phyloP scores from a whole-genome alignment of 805 yeast genomes.

The Cyberlindnera saturnus region DNA sequence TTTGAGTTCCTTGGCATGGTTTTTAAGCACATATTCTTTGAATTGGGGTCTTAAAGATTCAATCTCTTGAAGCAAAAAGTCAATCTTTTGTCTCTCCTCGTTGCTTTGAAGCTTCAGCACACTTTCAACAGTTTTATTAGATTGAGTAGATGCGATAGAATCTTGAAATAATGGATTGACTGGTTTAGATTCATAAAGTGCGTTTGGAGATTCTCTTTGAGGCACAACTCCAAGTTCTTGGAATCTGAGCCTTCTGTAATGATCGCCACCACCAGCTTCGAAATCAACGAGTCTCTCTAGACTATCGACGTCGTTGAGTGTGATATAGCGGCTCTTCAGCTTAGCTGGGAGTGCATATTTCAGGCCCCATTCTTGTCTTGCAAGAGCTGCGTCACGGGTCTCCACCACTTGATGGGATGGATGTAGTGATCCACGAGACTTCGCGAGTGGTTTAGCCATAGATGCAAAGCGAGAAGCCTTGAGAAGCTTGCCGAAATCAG shows the following conservation, averaged over 20 bases:
- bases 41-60: conserved; percentile 46
- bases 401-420: conserved; percentile 75
- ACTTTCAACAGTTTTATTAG: conserved; percentile 21
- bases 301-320: conserved; percentile 62
- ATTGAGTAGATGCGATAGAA: conserved; percentile 1
- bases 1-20: conserved; percentile 38
- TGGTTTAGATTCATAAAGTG: conserved; percentile 25
- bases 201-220: conserved; percentile 10
- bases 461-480: conserved; percentile 30
- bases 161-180: conserved; percentile 32
- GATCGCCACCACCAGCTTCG: conserved; percentile 54
- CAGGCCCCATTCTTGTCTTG: conserved; percentile 71
- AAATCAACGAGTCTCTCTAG: conserved; percentile 64
- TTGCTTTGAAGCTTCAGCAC: conserved; percentile 2
- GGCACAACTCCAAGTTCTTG: conserved; percentile 56
- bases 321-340: conserved; percentile 51
- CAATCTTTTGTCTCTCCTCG: conserved; percentile 4
- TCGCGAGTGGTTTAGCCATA: conserved; percentile 24
- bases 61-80: conserved; percentile 17
- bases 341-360: conserved; percentile 64
- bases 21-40: conserved; percentile 45
- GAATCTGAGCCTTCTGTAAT: conserved; percentile 57
- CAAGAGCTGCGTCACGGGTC: conserved; percentile 58
- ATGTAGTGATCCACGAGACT: conserved; percentile 7
- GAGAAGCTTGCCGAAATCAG: conserved; percentile 24